Conservation (phyloP, 1,284 basidiomycete genomes). For the Cryptococcus floricola region DNA sequence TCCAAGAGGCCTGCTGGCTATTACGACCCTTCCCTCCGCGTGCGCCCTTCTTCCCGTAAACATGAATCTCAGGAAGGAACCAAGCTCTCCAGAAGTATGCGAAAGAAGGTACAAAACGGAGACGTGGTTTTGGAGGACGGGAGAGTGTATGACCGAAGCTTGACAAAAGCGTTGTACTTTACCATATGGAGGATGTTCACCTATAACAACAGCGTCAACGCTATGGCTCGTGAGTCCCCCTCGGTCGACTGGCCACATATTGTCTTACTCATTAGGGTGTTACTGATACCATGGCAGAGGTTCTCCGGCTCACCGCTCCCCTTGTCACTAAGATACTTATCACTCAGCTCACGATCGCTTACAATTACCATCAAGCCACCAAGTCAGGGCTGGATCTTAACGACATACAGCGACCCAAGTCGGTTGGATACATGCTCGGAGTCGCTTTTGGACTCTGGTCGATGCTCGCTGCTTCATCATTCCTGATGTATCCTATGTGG, state of each 20-base stretch:
- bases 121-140: constrained; percentile 14
- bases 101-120: constrained; percentile 11
- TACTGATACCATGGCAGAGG: neutral
- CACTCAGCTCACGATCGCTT: constrained; percentile 9
- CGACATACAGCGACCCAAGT: neutral
- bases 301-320: constrained; percentile 14
- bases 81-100: neutral
- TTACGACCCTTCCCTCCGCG: too few species aligned
- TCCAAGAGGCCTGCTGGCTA: neutral
- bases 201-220: neutral
- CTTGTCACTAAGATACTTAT: constrained; percentile 17
- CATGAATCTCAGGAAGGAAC: neutral
- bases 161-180: constrained; percentile 52
- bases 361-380: constrained; percentile 10
- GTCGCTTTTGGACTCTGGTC: constrained; percentile 14
- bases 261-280: neutral
- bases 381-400: constrained; percentile 1
- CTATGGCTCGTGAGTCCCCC: constrained; percentile 1
- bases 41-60: neutral
- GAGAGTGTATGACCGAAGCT: constrained; percentile 55
- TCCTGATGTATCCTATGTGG: constrained; percentile 9
- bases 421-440: constrained; percentile 15
- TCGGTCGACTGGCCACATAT: neutral
- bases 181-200: neutral
- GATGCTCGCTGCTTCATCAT: constrained; percentile 6